These are phyloP conservation scores for Geotrichum europaeum DNA, from an alignment of 1,139 yeast species.

Conservation along the genomic window DNA sequence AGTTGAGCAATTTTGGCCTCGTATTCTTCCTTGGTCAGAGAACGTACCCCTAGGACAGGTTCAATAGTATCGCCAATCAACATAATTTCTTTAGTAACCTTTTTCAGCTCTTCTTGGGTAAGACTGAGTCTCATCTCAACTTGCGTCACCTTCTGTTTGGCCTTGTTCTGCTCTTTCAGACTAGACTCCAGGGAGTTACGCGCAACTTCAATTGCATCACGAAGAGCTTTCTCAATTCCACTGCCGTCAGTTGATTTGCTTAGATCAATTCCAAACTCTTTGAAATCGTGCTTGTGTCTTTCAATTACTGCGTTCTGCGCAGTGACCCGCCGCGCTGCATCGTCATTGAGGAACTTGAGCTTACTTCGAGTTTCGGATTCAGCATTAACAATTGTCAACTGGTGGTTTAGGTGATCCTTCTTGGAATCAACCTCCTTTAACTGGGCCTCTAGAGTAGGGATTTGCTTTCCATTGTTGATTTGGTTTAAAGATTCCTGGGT, in stretches of 20 bases:
- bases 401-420: conserved; percentile 49
- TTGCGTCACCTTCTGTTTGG: background rate
- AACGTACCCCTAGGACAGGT: conserved; percentile 6
- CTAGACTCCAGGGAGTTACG: conserved; percentile 2
- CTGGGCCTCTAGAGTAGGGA: conserved; percentile 39
- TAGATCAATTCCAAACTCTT: conserved; percentile 26
- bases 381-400: conserved; percentile 47
- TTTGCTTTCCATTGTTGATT: conserved; percentile 35
- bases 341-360: conserved; percentile 41
- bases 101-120: conserved; percentile 6
- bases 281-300: conserved; percentile 20
- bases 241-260: conserved; percentile 9
- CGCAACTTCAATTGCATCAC: conserved; percentile 2
- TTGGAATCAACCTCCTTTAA: conserved; percentile 46
- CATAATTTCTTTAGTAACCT: background rate
- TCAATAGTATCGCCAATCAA: conserved; percentile 6
- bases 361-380: conserved; percentile 57
- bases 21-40: conserved; percentile 12
- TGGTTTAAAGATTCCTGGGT: conserved; percentile 24
- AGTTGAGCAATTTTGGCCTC: conserved; percentile 16
- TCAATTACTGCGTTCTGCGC: conserved; percentile 30
- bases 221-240: conserved; percentile 1
- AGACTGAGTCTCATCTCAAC: conserved; percentile 5
- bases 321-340: conserved; percentile 31
- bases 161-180: background rate